phyloP scores from a whole-genome alignment of 768 basidiomycete species.

The Termitomyces sp. region DNA sequence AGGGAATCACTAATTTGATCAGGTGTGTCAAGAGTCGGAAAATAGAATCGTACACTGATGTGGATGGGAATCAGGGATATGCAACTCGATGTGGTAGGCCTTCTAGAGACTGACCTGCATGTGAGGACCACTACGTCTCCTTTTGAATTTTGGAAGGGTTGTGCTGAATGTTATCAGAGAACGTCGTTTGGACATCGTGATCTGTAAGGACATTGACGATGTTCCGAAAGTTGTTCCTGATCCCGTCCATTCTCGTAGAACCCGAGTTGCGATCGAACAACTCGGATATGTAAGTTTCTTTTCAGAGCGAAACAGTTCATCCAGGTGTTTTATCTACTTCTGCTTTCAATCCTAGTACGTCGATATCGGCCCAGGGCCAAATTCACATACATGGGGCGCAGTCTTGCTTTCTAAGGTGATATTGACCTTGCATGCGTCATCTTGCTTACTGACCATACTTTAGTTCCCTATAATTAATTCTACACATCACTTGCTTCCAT shows the following conservation, averaged over 20 bases:
- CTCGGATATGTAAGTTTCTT: slow-evolving; percentile 66
- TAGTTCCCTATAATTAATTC: slow-evolving; percentile 88
- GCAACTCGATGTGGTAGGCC: slow-evolving; percentile 79
- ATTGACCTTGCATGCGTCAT: background rate
- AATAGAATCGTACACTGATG: background rate
- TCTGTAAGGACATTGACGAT: slow-evolving; percentile 38
- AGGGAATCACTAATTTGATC: slow-evolving; percentile 52
- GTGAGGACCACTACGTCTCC: slow-evolving; percentile 37
- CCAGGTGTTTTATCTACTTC: slow-evolving; percentile 1
- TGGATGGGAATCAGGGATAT: slow-evolving; percentile 48
- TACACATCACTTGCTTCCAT: slow-evolving; percentile 82
- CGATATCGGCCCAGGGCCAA: slow-evolving; percentile 85
- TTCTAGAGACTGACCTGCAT: slow-evolving; percentile 83
- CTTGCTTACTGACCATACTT: background rate
- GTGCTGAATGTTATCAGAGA: slow-evolving; percentile 21
- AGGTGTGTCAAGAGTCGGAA: slow-evolving; percentile 18
- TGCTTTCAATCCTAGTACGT: slow-evolving; percentile 52
- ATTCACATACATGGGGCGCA: slow-evolving; percentile 88
- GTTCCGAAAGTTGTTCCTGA: background rate
- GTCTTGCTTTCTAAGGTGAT: slow-evolving; percentile 71
- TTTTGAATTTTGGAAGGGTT: background rate
- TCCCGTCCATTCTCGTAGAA: slow-evolving; percentile 34
- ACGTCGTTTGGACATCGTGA: slow-evolving; percentile 77
- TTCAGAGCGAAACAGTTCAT: background rate
- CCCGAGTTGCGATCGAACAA: slow-evolving; percentile 71